phyloP scores from a whole-genome alignment of 768 basidiomycete genomes.

The Trametes maxima region DNA sequence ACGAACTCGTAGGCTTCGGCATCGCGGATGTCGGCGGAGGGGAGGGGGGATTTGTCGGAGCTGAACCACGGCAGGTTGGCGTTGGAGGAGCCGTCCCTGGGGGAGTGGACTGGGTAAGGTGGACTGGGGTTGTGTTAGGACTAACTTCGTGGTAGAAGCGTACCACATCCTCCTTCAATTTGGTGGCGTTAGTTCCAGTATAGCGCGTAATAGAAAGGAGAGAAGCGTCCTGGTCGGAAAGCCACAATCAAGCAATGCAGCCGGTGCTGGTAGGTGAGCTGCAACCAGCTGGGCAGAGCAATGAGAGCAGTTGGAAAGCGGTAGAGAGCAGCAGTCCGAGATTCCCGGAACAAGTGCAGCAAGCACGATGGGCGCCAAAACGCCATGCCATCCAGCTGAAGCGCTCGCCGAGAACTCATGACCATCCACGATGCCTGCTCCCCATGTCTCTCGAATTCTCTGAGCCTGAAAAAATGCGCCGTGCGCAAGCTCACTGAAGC shows the following conservation, averaged over 20 bases:
- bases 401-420: too few relatives aligned
- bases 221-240: too few relatives aligned
- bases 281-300: too few relatives aligned
- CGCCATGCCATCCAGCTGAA: neutral
- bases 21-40: slow-evolving; percentile 14
- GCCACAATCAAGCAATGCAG: too few relatives aligned
- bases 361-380: neutral
- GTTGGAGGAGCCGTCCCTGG: slow-evolving; percentile 13
- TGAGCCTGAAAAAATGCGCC: too few relatives aligned
- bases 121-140: neutral
- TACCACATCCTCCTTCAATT: neutral
- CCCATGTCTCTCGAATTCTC: too few relatives aligned
- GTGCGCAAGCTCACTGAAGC: too few relatives aligned
- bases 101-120: neutral
- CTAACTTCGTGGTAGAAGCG: neutral
- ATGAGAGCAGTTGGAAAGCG: neutral
- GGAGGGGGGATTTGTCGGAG: neutral
- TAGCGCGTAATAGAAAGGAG: neutral
- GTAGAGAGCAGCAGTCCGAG: neutral
- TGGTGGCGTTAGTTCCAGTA: neutral
- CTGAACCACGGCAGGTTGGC: slow-evolving; percentile 17
- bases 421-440: too few relatives aligned
- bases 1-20: slow-evolving; percentile 30
- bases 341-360: neutral
- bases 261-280: too few relatives aligned